These are phyloP conservation scores for Nothophaeocryptopus gaeumannii DNA, from an alignment of 2,329 filamentous ascomycete genomes.

Conservation along the genomic window DNA sequence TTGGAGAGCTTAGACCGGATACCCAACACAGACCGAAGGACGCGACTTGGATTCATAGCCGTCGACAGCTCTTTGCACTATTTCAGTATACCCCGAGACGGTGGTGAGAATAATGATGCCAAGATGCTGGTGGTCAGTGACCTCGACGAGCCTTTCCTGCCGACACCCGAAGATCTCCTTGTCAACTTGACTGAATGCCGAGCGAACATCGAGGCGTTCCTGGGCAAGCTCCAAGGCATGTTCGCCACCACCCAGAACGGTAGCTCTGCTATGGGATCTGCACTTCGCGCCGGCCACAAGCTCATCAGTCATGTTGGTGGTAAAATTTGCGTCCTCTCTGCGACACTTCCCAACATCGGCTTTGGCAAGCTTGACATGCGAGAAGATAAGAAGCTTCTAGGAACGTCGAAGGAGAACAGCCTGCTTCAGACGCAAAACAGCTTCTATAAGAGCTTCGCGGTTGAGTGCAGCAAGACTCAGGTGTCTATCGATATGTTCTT, in stretches of 20 bases:
- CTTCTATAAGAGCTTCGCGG: constrained; percentile 98
- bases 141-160: constrained; percentile 92
- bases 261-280: constrained; percentile 91
- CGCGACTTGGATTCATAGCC: constrained; percentile 88
- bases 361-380: constrained; percentile 87
- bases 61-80: constrained; percentile 95
- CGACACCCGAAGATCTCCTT: constrained; percentile 85
- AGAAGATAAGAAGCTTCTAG: constrained; percentile 93
- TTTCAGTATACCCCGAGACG: constrained; percentile 89
- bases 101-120: constrained; percentile 77
- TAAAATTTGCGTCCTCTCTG: constrained; percentile 88
- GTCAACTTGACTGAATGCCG: constrained; percentile 87
- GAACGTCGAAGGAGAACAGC: constrained; percentile 84
- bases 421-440: constrained; percentile 89
- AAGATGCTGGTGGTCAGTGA: constrained; percentile 94
- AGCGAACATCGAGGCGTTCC: constrained; percentile 85
- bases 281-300: constrained; percentile 88
- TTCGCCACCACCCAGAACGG: constrained; percentile 91
- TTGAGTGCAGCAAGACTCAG: constrained; percentile 98
- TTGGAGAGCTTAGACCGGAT: constrained; percentile 93
- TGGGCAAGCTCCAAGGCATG: constrained; percentile 90
- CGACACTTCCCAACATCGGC: constrained; percentile 85
- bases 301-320: constrained; percentile 91
- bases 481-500: constrained; percentile 98
- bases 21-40: constrained; percentile 94